Evolutionary conservation across 2,329 filamentous ascomycete species (phyloP).

Genomic region (Monilinia laxa): DNA sequence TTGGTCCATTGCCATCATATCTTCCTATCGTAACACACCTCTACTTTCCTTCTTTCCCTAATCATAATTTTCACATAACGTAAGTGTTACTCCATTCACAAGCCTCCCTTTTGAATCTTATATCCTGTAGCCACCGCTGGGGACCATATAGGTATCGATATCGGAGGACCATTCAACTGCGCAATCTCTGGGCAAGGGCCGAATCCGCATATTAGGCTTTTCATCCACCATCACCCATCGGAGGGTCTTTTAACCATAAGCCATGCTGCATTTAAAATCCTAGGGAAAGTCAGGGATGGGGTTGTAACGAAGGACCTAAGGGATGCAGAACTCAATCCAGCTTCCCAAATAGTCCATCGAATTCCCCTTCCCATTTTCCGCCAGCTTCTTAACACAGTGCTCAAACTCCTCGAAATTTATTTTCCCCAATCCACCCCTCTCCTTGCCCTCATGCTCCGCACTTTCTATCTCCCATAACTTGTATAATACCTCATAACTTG

Average conservation of each 20-base stretch:
- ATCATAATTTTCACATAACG: neutral
- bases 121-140: neutral
- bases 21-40: neutral
- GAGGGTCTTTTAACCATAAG: neutral
- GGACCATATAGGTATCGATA: neutral
- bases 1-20: neutral
- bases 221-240: neutral
- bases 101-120: neutral
- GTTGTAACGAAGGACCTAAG: conserved; percentile 35
- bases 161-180: neutral
- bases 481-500: conserved; percentile 27
- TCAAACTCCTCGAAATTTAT: conserved; percentile 80
- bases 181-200: neutral
- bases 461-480: conserved; percentile 33
- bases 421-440: conserved; percentile 76
- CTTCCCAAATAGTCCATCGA: conserved; percentile 78
- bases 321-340: conserved; percentile 84
- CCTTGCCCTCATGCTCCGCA: conserved; percentile 55
- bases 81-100: neutral
- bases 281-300: conserved; percentile 8
- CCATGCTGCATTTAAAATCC: neutral
- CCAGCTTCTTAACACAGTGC: conserved; percentile 60
- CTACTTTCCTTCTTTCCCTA: neutral
- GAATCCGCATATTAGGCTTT: neutral
- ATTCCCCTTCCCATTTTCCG: conserved; percentile 55